Evolutionary conservation across 306 rosid species (phyloP).

Genomic region (Pueraria montana): DNA sequence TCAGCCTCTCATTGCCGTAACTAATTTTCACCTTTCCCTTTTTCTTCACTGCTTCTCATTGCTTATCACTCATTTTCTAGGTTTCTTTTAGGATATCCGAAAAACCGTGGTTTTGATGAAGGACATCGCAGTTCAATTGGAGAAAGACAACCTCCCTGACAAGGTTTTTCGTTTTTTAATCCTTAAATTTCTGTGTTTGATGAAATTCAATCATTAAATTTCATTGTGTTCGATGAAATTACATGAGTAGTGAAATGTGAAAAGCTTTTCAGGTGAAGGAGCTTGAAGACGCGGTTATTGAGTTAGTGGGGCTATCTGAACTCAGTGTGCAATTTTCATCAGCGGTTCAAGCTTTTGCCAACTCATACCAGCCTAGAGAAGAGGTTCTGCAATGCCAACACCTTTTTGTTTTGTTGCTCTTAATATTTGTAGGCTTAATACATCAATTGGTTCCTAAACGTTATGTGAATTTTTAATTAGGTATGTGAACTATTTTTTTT

Average conservation of each 20-base stretch:
- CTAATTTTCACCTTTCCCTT: constrained; percentile 17
- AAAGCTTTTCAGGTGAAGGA: constrained; percentile 69
- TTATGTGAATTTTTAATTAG: no score
- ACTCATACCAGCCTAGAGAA: constrained; percentile 67
- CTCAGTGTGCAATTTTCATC: constrained; percentile 65
- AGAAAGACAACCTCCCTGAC: constrained; percentile 63
- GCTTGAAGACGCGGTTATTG: constrained; percentile 74
- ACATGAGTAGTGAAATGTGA: constrained; percentile 19
- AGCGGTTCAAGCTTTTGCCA: constrained; percentile 69
- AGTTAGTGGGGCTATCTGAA: constrained; percentile 63
- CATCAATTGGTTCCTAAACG: no score
- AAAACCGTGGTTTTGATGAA: constrained; percentile 64
- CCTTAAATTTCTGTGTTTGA: not conserved
- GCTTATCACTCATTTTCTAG: constrained; percentile 35
- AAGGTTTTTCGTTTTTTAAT: constrained; percentile 54
- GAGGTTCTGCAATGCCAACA: constrained; percentile 61
- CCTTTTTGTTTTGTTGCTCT: constrained; percentile 36
- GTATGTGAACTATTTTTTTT: no score
- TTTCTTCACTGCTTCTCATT: not conserved
- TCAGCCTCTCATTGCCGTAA: constrained; percentile 74
- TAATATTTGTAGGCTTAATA: not conserved
- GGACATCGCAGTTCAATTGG: constrained; percentile 84
- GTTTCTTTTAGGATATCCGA: constrained; percentile 71
- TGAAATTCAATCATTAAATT: not conserved
- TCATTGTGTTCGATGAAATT: constrained; percentile 5